These are phyloP conservation scores for Yarrowia sp. DNA, from an alignment of 805 yeast genomes.

Conservation along the genomic window DNA sequence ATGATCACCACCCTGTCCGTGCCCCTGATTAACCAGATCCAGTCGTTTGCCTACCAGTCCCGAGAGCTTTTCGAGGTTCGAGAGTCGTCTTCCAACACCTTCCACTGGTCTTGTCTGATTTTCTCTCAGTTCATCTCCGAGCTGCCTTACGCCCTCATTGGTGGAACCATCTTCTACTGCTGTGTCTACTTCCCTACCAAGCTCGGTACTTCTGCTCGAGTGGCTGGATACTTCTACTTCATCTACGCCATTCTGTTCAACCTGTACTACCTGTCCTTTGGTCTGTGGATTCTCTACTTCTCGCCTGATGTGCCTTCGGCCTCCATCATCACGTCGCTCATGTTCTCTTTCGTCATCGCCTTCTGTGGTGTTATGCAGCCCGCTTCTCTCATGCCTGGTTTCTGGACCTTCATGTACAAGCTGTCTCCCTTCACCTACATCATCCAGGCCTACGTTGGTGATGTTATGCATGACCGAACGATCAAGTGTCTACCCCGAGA, in stretches of 20 bases:
- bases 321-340: constrained; percentile 54
- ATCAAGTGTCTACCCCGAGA: constrained; percentile 54
- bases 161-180: constrained; percentile 53
- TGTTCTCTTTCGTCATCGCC: constrained; percentile 56
- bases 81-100: constrained; percentile 68
- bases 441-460: constrained; percentile 53
- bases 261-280: constrained; percentile 51
- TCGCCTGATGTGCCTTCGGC: constrained; percentile 69
- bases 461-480: constrained; percentile 49
- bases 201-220: constrained; percentile 45
- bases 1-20: constrained; percentile 56
- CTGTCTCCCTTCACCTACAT: constrained; percentile 69
- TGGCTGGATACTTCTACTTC: constrained; percentile 52
- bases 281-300: constrained; percentile 53
- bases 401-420: constrained; percentile 83
- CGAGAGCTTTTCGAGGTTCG: constrained; percentile 68
- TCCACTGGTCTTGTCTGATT: constrained; percentile 64
- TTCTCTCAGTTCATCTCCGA: constrained; percentile 56
- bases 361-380: constrained; percentile 73
- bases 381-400: constrained; percentile 60
- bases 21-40: constrained; percentile 63
- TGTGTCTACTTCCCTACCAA: constrained; percentile 53
- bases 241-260: constrained; percentile 52
- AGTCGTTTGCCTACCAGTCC: constrained; percentile 54
- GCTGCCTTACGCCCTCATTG: constrained; percentile 55